These are phyloP conservation scores for Cercospora sp. DNA, from an alignment of 2,329 filamentous ascomycete species.

Conservation along the genomic window DNA sequence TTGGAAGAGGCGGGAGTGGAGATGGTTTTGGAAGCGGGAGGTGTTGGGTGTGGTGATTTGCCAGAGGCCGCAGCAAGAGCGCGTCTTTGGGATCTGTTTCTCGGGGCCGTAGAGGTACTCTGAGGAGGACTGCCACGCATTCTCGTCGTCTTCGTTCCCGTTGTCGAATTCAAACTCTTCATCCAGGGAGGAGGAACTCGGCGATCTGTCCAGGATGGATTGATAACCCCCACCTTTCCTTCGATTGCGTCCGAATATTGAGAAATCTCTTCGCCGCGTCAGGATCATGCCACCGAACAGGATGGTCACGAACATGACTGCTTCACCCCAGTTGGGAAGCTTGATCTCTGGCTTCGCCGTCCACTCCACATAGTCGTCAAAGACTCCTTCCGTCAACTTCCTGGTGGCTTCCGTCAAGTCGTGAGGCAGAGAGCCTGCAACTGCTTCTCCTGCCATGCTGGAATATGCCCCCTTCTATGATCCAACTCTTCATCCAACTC, in stretches of 20 bases:
- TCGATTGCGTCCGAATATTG: conserved; percentile 40
- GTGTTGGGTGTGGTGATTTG: conserved; percentile 41
- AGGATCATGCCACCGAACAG: conserved; percentile 52
- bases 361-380: conserved; percentile 20
- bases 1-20: conserved; percentile 63
- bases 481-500: not conserved
- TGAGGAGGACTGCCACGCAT: conserved; percentile 12
- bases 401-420: conserved; percentile 4
- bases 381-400: conserved; percentile 11
- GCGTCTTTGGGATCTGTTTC: conserved; percentile 51
- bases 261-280: conserved; percentile 49
- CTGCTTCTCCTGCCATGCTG: conserved; percentile 14
- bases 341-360: conserved; percentile 24
- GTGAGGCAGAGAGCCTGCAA: conserved; percentile 10
- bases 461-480: not conserved
- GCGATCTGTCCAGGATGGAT: conserved; percentile 38
- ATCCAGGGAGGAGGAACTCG: conserved; percentile 29
- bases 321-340: conserved; percentile 25
- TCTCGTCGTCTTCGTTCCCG: conserved; percentile 40
- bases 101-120: conserved; percentile 32
- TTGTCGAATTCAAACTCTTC: conserved; percentile 42
- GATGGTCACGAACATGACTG: conserved; percentile 50
- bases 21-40: conserved; percentile 59
- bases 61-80: conserved; percentile 52
- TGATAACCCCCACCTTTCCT: conserved; percentile 29